Evolutionary conservation across 2,329 filamentous ascomycete species (phyloP).

Genomic region (Ophiostoma montium): DNA sequence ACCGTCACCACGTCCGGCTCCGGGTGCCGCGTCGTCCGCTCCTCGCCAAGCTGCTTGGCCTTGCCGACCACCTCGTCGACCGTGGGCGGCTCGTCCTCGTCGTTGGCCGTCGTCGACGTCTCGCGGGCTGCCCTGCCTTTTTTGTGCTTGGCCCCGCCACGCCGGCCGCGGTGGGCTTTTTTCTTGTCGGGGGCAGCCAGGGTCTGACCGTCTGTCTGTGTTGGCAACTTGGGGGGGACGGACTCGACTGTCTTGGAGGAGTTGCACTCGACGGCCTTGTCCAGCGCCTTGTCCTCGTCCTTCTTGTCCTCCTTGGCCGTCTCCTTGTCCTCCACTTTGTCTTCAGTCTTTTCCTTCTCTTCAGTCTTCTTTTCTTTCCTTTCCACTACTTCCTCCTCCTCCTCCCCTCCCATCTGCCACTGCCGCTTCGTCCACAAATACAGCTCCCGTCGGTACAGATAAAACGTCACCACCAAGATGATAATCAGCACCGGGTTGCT

Average conservation of each 20-base stretch:
- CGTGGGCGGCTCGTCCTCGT: constrained; percentile 31
- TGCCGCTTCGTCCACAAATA: not conserved
- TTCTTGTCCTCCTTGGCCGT: not conserved
- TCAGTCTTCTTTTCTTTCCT: not conserved
- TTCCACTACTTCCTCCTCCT: not conserved
- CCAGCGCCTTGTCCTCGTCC: not conserved
- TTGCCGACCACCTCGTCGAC: constrained; percentile 49
- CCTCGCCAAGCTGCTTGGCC: constrained; percentile 41
- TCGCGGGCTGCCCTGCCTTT: constrained; percentile 30
- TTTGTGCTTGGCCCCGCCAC: constrained; percentile 56
- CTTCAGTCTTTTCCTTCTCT: not conserved
- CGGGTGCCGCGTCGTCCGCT: constrained; percentile 25
- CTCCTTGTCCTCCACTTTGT: not conserved
- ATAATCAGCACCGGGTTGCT: constrained; percentile 39
- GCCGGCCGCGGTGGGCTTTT: constrained; percentile 55
- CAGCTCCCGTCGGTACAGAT: constrained; percentile 15
- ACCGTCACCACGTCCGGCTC: constrained; percentile 50
- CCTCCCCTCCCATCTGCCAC: not conserved
- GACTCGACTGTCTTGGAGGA: not conserved
- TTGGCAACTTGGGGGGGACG: no score
- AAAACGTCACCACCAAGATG: constrained; percentile 28
- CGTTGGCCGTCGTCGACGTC: constrained; percentile 27
- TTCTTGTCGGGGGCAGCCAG: constrained; percentile 42
- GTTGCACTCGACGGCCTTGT: not conserved
- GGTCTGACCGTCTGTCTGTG: not conserved